Conservation (phyloP, 2,329 filamentous ascomycete genomes). For the Cladosporium halotolerans region DNA sequence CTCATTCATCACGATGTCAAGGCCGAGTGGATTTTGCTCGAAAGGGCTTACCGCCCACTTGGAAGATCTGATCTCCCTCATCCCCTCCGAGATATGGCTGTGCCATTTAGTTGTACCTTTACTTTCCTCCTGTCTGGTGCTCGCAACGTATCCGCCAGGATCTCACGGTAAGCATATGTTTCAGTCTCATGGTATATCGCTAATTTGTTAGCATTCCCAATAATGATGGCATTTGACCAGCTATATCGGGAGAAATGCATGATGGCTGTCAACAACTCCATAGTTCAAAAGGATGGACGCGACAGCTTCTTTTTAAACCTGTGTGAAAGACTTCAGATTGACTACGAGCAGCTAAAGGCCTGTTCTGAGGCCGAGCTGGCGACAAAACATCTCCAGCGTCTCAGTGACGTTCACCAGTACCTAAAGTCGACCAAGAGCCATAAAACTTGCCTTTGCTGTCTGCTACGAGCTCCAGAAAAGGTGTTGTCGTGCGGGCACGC, state of each 20-base stretch:
- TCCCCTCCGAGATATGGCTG: constrained; percentile 22
- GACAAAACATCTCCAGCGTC: neutral
- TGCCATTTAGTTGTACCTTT: constrained; percentile 22
- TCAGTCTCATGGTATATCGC: neutral
- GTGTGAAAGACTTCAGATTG: neutral
- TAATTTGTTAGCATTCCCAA: constrained; percentile 8
- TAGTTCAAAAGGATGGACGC: constrained; percentile 2
- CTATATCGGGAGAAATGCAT: constrained; percentile 1
- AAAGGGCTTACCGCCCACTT: constrained; percentile 19
- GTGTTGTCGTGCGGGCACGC: constrained; percentile 31
- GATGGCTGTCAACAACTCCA: constrained; percentile 1
- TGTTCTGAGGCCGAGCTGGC: neutral
- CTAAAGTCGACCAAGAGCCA: constrained; percentile 17
- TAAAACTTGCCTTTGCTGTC: constrained; percentile 27
- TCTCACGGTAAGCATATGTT: constrained; percentile 19
- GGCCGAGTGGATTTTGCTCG: constrained; percentile 17
- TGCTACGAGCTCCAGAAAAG: constrained; percentile 26
- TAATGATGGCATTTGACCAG: constrained; percentile 10
- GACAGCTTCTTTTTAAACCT: neutral
- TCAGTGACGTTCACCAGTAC: neutral
- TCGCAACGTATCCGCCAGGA: constrained; percentile 22
- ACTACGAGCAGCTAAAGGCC: constrained; percentile 2
- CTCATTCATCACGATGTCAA: constrained; percentile 16
- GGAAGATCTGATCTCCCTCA: constrained; percentile 17
- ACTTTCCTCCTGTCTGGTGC: constrained; percentile 22